Conservation (phyloP, 352 stramenopile species). For the Pilasporangium apinafurcum region DNA sequence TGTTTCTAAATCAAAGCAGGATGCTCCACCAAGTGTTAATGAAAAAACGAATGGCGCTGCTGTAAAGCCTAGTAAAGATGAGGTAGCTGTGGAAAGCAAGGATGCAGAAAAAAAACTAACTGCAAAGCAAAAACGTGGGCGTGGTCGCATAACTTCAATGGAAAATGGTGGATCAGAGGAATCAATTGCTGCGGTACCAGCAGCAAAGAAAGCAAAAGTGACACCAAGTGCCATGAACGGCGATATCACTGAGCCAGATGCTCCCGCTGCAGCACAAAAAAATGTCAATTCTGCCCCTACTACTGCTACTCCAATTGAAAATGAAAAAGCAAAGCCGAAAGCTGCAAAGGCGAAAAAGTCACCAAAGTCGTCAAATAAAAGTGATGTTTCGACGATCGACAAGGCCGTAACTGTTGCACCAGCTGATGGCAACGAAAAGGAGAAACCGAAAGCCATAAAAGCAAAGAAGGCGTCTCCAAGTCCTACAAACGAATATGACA, state of each 20-base stretch:
- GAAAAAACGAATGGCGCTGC: conserved; percentile 3
- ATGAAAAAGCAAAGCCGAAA: conserved; percentile 11
- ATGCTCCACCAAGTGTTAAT: conserved; percentile 14
- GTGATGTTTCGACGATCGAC: too few relatives aligned
- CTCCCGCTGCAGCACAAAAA: conserved; percentile 1
- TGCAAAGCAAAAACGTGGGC: not conserved
- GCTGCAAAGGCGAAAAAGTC: conserved; percentile 9
- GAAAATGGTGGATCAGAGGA: conserved; percentile 2
- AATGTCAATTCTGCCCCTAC: not conserved
- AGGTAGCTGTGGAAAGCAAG: conserved; percentile 2
- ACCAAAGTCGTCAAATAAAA: conserved; percentile 13
- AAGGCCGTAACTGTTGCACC: too few relatives aligned
- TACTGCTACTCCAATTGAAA: conserved; percentile 1
- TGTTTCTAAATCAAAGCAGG: conserved; percentile 1
- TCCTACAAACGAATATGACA: conserved; percentile 6
- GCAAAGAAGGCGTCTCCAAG: not conserved
- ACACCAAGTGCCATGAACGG: too few relatives aligned
- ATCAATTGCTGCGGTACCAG: not conserved
- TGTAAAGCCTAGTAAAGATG: not conserved
- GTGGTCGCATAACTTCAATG: too few relatives aligned
- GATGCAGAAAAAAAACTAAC: not conserved
- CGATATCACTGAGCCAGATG: too few relatives aligned
- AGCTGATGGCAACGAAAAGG: too few relatives aligned
- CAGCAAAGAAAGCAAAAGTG: conserved; percentile 11
- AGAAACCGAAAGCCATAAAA: conserved; percentile 7